Evolutionary conservation across 2,329 filamentous ascomycete species (phyloP), one percentile per base, ranked within the genome.

Genomic region (Colletotrichum paranaense): DNA sequence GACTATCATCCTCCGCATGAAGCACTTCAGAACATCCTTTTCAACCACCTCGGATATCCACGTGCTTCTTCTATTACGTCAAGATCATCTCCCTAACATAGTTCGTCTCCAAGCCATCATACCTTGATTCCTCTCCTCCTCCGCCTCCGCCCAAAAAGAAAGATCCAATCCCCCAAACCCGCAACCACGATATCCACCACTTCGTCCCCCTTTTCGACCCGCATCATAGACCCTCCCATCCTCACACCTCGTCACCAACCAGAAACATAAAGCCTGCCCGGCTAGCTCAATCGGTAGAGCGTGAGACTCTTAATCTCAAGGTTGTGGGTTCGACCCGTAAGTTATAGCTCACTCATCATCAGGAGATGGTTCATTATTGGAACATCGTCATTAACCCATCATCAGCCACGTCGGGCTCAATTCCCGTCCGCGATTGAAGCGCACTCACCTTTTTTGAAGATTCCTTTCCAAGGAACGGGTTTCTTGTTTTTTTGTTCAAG

Each of bases 221-320:
- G 22, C 46, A 53, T 35, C 26, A 46, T 53, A 63, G 52, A 38
- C 26, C 30, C 24, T 22, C 22, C n/a, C 11, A 28, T 19, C 8
- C 52, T 22, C 35, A 5, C 5, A 8, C 14, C 3, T 28, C 52
- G 32, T 46, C 52, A 59, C 55, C 63, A 66, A 66, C 52, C 63
- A 58, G 4, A 32, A 11, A 12, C 2, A 62, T 5, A 49, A 49
- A 68, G 28, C 65, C 69, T 69, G 69, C 86, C 87, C 84, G 86
- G 87, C 86, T 91, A 91, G 88, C 89, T 91, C 89, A 91, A 90
- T 91, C 88, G 88, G 89, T 92, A 92, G 90, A 92, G 90, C 90
- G 90, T 92, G 87, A 91, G 90, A 92, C 90, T 92, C 90, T 89
- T 89, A 89, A 88, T 87, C 86, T 88, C 84, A 87, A 88, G 86